phyloP scores from a whole-genome alignment of 78 protist species.

The Speleostelium caveatum region DNA sequence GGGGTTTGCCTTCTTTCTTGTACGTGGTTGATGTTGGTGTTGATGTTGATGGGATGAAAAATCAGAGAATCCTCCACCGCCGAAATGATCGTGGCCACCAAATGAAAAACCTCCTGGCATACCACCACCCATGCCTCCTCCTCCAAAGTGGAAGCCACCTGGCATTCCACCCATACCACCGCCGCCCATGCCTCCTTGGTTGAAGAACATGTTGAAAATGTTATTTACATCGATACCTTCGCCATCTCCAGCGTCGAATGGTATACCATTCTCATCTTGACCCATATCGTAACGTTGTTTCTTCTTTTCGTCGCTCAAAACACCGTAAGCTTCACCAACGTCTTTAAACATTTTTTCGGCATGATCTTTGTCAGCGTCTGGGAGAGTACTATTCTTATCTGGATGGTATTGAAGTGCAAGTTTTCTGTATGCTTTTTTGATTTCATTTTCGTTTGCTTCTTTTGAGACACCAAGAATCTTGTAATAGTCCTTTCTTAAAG shows the following conservation, averaged over 20 bases:
- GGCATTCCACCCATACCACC: slow-evolving; percentile 62
- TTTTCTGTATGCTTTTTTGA: slow-evolving; percentile 86
- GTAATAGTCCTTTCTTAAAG: slow-evolving; percentile 84
- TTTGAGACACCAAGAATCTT: slow-evolving; percentile 80
- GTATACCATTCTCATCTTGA: slow-evolving; percentile 77
- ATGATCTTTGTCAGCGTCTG: slow-evolving; percentile 61
- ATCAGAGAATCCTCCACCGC: slow-evolving; percentile 38
- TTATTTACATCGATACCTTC: slow-evolving; percentile 31
- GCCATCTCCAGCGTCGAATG: slow-evolving; percentile 27
- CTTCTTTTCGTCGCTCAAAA: slow-evolving; percentile 81
- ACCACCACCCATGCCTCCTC: slow-evolving; percentile 54
- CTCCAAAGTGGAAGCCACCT: slow-evolving; percentile 34
- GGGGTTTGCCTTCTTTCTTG: not conserved
- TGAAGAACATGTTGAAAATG: slow-evolving; percentile 56
- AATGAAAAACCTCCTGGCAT: slow-evolving; percentile 33
- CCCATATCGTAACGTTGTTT: slow-evolving; percentile 81
- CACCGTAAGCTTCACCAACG: slow-evolving; percentile 84
- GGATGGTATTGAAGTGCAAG: slow-evolving; percentile 88
- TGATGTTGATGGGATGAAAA: slow-evolving; percentile 8
- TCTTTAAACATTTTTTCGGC: slow-evolving; percentile 86
- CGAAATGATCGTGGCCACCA: slow-evolving; percentile 12
- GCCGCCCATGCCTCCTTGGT: slow-evolving; percentile 63
- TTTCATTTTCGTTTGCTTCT: slow-evolving; percentile 77
- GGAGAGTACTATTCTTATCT: slow-evolving; percentile 70
- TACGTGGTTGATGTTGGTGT: not conserved